Percentiles rank a stretch among this genome's conserved stretches.
Conservation (phyloP, 106 monocot species). For the Apostasia ramifera region DNA sequence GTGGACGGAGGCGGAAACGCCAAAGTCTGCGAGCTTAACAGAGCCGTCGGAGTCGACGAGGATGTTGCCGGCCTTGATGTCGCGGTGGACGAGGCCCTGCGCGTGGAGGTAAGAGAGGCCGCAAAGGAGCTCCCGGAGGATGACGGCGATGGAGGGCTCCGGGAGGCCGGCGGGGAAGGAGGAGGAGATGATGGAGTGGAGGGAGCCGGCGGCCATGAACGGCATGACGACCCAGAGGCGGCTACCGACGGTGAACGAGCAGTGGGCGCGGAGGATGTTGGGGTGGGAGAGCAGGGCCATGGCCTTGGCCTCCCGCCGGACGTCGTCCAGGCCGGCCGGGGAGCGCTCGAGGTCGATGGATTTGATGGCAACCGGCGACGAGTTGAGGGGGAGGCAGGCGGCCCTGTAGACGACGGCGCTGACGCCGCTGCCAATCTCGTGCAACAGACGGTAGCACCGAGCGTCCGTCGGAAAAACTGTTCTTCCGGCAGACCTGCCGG, state of each 20-base stretch:
- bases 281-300: slow-evolving; percentile 65
- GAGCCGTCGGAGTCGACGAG: slow-evolving; percentile 60
- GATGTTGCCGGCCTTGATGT: slow-evolving; percentile 76
- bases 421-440: slow-evolving; percentile 65
- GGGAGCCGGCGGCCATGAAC: slow-evolving; percentile 71
- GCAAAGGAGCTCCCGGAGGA: slow-evolving; percentile 44
- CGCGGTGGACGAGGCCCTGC: slow-evolving; percentile 65
- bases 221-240: slow-evolving; percentile 81
- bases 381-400: slow-evolving; percentile 32
- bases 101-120: slow-evolving; percentile 61
- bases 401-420: slow-evolving; percentile 83
- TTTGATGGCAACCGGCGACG: slow-evolving; percentile 55
- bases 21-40: slow-evolving; percentile 71
- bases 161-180: slow-evolving; percentile 49
- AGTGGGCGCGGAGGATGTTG: slow-evolving; percentile 71
- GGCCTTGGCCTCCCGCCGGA: slow-evolving; percentile 60
- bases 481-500: no score
- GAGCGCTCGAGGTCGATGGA: slow-evolving; percentile 63
- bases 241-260: slow-evolving; percentile 66
- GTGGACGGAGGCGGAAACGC: slow-evolving; percentile 77
- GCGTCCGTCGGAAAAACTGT: slow-evolving; percentile 3
- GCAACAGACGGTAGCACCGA: slow-evolving; percentile 35
- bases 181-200: slow-evolving; percentile 63
- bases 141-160: slow-evolving; percentile 44
- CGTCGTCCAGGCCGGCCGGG: slow-evolving; percentile 59